Evolutionary conservation across 441 rosid species (phyloP).

Genomic region (Corymbia calophylla): DNA sequence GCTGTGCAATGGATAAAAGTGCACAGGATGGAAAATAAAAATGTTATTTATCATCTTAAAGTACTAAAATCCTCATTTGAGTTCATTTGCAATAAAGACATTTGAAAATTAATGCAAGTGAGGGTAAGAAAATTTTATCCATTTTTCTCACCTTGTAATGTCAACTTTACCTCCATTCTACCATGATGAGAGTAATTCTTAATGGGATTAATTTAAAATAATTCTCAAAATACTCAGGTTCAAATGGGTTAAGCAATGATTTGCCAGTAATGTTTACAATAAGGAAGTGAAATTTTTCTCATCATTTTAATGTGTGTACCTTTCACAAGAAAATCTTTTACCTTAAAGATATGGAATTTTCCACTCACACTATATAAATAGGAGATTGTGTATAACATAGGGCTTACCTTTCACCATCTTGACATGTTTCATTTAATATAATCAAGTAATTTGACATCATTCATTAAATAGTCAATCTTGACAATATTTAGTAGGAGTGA

Average conservation of each 20-base stretch:
- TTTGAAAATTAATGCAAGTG: neutral
- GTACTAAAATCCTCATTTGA: neutral
- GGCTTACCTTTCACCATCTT: neutral
- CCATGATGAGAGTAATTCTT: neutral
- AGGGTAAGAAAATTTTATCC: no score
- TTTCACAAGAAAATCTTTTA: neutral
- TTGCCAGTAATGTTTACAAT: no score
- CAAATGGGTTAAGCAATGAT: neutral
- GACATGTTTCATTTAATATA: no score
- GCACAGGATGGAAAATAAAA: no score
- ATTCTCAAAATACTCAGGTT: neutral
- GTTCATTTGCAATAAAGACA: neutral
- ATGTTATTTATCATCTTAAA: no score
- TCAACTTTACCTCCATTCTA: neutral
- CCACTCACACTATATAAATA: neutral
- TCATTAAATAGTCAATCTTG: neutral
- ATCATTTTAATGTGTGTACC: neutral
- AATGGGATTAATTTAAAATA: no score
- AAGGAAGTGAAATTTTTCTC: neutral
- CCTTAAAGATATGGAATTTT: neutral
- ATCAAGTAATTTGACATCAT: neutral
- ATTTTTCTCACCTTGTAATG: neutral
- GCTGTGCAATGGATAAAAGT: neutral
- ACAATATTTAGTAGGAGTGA: neutral
- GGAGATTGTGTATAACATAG: neutral